phyloP scores from a whole-genome alignment of 148 eudicot species.

The Mesembryanthemum crystallinum region DNA sequence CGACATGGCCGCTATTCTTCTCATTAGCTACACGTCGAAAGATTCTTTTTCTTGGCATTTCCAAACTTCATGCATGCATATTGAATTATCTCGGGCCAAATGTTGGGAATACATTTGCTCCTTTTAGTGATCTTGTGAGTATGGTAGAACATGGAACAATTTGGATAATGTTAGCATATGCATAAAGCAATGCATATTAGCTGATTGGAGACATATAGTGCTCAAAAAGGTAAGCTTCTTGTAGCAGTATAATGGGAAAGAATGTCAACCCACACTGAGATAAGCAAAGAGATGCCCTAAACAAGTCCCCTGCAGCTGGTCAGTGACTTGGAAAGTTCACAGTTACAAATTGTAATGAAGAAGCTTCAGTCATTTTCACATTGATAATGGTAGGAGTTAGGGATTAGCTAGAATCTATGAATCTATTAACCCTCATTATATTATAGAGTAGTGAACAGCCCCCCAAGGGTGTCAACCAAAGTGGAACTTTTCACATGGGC shows the following conservation, averaged over 20 bases:
- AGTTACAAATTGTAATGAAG: slow-evolving; percentile 12
- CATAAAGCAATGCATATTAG: not conserved
- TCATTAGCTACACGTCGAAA: not conserved
- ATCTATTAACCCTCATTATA: no score
- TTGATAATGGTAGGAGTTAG: no score
- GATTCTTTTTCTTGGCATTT: slow-evolving; percentile 6
- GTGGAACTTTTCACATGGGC: no score
- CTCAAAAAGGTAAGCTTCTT: slow-evolving; percentile 5
- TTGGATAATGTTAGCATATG: slow-evolving; percentile 14
- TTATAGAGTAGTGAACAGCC: no score
- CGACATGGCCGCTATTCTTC: slow-evolving; percentile 18
- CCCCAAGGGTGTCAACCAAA: no score
- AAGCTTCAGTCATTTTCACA: not conserved
- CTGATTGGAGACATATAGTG: slow-evolving; percentile 6
- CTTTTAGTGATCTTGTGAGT: not conserved
- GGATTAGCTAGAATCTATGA: no score
- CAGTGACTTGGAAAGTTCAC: slow-evolving; percentile 9
- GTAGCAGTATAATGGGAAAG: slow-evolving; percentile 14
- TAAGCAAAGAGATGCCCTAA: slow-evolving; percentile 12
- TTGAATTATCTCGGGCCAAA: not conserved
- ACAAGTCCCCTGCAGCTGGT: not conserved
- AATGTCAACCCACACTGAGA: slow-evolving; percentile 24
- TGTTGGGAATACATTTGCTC: slow-evolving; percentile 16
- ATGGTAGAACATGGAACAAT: slow-evolving; percentile 13
- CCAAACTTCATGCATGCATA: slow-evolving; percentile 6